phyloP scores from a whole-genome alignment of 2,329 filamentous ascomycete genomes.

The Alternaria sp. region DNA sequence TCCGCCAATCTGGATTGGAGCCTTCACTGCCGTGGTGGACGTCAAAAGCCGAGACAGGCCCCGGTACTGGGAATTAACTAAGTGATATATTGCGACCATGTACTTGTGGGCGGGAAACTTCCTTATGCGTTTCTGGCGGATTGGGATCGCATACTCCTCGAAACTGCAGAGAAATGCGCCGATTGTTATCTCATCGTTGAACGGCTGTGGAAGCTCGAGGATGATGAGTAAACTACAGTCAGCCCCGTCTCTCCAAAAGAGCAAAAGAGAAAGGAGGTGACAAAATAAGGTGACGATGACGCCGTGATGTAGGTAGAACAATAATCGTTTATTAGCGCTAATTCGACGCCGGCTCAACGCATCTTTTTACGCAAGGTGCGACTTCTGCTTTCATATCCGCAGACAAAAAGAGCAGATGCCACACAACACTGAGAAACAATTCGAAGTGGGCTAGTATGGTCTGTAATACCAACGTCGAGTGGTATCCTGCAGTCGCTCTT shows the following conservation, averaged over 20 bases:
- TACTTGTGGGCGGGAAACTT: slow-evolving; percentile 5
- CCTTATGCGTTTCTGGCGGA: not conserved
- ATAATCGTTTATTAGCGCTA: slow-evolving; percentile 5
- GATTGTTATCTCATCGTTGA: not conserved
- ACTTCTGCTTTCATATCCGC: not conserved
- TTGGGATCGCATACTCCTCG: not conserved
- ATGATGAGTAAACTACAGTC: not conserved
- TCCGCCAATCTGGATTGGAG: slow-evolving; percentile 13
- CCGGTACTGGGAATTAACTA: slow-evolving; percentile 8
- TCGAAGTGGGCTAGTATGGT: slow-evolving; percentile 8
- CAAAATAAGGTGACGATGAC: not conserved
- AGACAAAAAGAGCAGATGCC: not conserved
- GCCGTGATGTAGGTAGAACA: not conserved
- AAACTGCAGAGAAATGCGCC: not conserved
- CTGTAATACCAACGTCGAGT: slow-evolving; percentile 15
- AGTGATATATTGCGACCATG: slow-evolving; percentile 7
- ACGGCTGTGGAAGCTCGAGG: not conserved
- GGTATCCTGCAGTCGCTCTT: slow-evolving; percentile 16
- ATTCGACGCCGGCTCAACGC: not conserved
- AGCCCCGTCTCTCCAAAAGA: not conserved
- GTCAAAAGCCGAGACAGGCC: slow-evolving; percentile 28
- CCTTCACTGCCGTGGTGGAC: slow-evolving; percentile 24
- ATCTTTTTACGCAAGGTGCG: not conserved
- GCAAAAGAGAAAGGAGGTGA: not conserved
- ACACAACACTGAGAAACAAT: not conserved